These are phyloP conservation scores for Saccharomycopsis fermentans DNA, from an alignment of 805 yeast species.

Conservation along the genomic window DNA sequence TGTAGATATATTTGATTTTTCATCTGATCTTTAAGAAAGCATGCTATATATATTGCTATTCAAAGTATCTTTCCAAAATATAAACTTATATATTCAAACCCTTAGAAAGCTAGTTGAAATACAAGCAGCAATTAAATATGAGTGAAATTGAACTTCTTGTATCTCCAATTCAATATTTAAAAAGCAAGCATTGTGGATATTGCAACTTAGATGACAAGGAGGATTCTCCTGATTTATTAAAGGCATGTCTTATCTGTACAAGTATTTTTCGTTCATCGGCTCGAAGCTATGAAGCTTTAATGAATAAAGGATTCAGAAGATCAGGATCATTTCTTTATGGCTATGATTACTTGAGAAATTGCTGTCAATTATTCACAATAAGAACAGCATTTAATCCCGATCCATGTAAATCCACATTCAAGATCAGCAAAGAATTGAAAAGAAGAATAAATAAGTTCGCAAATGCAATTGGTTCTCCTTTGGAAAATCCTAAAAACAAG, in stretches of 20 bases:
- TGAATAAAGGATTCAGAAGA: constrained; percentile 70
- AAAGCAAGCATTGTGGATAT: constrained; percentile 12
- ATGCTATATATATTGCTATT: too few species aligned
- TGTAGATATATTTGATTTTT: too few species aligned
- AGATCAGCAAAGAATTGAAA: constrained; percentile 55
- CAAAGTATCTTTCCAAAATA: too few species aligned
- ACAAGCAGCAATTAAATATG: not conserved
- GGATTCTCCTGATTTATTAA: not conserved
- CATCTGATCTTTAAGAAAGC: too few species aligned
- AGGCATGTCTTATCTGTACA: constrained; percentile 7
- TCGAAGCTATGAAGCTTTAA: constrained; percentile 48
- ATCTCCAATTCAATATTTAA: constrained; percentile 1
- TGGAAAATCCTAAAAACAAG: constrained; percentile 12
- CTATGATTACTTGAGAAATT: constrained; percentile 59
- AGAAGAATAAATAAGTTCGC: constrained; percentile 54
- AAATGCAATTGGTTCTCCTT: constrained; percentile 25
- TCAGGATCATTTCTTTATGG: constrained; percentile 61
- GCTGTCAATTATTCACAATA: constrained; percentile 75
- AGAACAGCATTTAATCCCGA: constrained; percentile 37
- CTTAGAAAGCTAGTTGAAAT: not conserved
- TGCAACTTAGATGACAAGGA: constrained; percentile 7
- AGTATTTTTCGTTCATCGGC: constrained; percentile 8
- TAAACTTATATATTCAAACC: too few species aligned
- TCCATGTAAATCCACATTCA: constrained; percentile 25
- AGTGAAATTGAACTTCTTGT: not conserved